Conservation (phyloP, 73 alveolate species). For the Symbiodinium pilosum region DNA sequence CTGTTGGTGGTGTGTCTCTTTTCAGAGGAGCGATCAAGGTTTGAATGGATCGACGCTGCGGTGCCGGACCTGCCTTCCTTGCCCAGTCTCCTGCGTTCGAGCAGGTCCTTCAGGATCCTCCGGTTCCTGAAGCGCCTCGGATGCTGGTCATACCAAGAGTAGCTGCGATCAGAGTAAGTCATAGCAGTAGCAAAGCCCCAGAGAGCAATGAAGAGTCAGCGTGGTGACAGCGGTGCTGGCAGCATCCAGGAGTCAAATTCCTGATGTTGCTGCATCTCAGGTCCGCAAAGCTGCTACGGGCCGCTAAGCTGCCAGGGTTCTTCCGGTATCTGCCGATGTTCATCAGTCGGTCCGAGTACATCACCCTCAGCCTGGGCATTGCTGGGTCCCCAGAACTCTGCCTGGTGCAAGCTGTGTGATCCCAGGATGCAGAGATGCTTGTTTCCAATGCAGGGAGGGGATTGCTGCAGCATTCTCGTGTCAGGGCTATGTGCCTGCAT, state of each 20-base stretch:
- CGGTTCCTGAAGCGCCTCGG: conserved; percentile 59
- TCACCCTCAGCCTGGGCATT: conserved; percentile 74
- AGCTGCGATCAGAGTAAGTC: too few relatives aligned
- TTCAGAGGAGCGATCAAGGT: too few relatives aligned
- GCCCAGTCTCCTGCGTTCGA: conserved; percentile 59
- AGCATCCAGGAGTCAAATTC: too few relatives aligned
- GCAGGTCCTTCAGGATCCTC: conserved; percentile 49
- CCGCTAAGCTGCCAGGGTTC: conserved; percentile 52
- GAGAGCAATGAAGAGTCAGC: too few relatives aligned
- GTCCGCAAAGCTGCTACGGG: conserved; percentile 77
- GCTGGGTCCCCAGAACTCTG: neutral
- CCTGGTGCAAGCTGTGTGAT: neutral
- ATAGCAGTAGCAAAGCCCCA: too few relatives aligned
- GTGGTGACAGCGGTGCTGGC: too few relatives aligned
- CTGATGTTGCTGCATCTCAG: too few relatives aligned
- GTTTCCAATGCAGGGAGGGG: neutral
- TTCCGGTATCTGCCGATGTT: neutral
- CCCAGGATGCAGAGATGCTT: neutral
- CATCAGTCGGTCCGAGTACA: conserved; percentile 42
- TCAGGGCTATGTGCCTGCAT: too few relatives aligned
- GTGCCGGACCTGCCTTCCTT: conserved; percentile 41
- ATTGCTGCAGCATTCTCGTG: neutral
- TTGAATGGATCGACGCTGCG: conserved; percentile 76
- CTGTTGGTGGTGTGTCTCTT: too few relatives aligned
- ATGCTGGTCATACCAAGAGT: too few relatives aligned